Evolutionary conservation across 2,329 filamentous ascomycete species (phyloP), one percentile per base, ranked within the genome.

Genomic region (Nigrospora sphaerica): DNA sequence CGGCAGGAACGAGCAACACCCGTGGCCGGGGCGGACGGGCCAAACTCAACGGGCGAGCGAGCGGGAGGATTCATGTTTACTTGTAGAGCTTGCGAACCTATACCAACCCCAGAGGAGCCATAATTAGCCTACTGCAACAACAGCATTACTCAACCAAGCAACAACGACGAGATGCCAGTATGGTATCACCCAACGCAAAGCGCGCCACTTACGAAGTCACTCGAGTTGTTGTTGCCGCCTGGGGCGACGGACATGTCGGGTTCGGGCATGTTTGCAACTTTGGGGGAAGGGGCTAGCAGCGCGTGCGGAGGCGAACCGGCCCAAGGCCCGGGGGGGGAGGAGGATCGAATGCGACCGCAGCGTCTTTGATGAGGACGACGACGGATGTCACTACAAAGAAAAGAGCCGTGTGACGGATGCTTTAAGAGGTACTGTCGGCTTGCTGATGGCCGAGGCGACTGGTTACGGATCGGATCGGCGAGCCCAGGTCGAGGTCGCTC

Each of bases 21-120:
- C 7, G 39, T 41, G 48, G 38, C 32, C 46, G 41, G 50, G 44
- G 37, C 41, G 37, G 18, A 37, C 46, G 32, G 36, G 18, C 31
- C 44, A 31, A 37, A 37, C 5, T 11, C 44, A 31, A 35, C 36
- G 43, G 49, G 18, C n/a, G 39, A 43, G 23, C 46, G 37, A 43
- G 23, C 46, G 37, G 39, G 39, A 45, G 41, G 54, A 45, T 49
- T 47, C 52, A 68, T 18, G 23, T 78, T 70, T 83, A 97, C 92
- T 95, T 95, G 78, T 96, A 97, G 55, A 97, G 75, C 72, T 97
- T 97, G 75, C 92, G 90, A 71, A 97, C 91, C 91, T 96, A 57
- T 44, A 54, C 49, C 31, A 39, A 43, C 45, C 39, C 48, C 16
- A 32, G 39, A 42, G 38, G 33, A 44, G 38, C 46, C 44, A 42